phyloP scores from a whole-genome alignment of 129 eudicot species.

The Helichrysum umbraculigerum region DNA sequence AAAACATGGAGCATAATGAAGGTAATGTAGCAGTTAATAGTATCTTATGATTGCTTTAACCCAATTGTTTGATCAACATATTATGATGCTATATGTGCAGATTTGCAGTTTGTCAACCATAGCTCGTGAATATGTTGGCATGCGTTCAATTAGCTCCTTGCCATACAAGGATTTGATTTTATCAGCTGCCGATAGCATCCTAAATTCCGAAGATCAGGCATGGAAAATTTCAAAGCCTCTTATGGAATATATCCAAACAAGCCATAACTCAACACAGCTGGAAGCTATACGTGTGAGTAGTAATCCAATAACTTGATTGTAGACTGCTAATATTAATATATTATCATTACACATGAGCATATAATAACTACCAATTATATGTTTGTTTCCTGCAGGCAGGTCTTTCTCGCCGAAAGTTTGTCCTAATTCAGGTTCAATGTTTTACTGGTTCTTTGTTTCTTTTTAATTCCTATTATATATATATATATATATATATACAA shows the following conservation, averaged over 20 bases:
- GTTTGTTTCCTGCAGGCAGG: constrained; percentile 76
- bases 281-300: constrained; percentile 82
- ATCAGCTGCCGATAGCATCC: constrained; percentile 56
- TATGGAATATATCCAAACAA: constrained; percentile 66
- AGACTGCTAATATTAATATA: background rate
- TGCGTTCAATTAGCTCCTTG: constrained; percentile 71
- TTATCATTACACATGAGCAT: constrained; percentile 1
- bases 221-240: constrained; percentile 81
- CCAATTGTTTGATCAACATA: background rate
- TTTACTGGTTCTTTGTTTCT: constrained; percentile 11
- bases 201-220: constrained; percentile 57
- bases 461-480: background rate
- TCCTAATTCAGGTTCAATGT: constrained; percentile 77
- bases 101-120: constrained; percentile 96
- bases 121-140: constrained; percentile 90
- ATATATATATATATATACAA: too few species aligned
- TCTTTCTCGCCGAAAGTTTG: constrained; percentile 82
- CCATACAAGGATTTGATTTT: constrained; percentile 87
- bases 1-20: constrained; percentile 44
- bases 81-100: constrained; percentile 45
- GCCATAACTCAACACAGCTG: constrained; percentile 73
- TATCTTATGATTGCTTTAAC: background rate
- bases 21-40: constrained; percentile 36
- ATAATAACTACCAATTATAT: constrained; percentile 8
- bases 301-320: constrained; percentile 11